phyloP scores from a whole-genome alignment of 2,329 filamentous ascomycete genomes.

The Bimuria novae-zelandiae region DNA sequence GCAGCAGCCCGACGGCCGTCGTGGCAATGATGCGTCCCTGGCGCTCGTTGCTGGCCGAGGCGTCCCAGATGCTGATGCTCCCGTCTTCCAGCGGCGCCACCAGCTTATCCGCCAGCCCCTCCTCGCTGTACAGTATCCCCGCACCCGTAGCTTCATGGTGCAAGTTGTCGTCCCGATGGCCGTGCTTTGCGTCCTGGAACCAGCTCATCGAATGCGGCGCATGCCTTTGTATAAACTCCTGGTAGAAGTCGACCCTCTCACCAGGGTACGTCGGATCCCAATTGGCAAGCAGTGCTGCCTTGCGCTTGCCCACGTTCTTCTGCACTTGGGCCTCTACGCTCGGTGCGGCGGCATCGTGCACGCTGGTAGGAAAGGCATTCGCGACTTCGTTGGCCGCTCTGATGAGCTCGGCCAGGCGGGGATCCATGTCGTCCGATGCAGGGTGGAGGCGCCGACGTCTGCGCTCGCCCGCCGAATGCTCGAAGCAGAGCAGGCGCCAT shows the following conservation, averaged over 20 bases:
- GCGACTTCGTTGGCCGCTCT: constrained; percentile 46
- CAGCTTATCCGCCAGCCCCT: constrained; percentile 62
- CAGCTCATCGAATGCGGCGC: constrained; percentile 75
- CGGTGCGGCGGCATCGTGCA: constrained; percentile 33
- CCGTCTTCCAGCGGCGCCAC: constrained; percentile 84
- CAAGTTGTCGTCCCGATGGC: constrained; percentile 49
- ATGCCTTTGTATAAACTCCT: constrained; percentile 84
- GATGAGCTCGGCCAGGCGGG: constrained; percentile 50
- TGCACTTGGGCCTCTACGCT: constrained; percentile 37
- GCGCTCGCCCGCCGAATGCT: constrained; percentile 68
- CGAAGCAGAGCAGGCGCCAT: constrained; percentile 78
- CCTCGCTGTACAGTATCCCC: constrained; percentile 64
- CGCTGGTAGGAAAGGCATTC: constrained; percentile 25
- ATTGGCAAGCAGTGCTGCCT: constrained; percentile 68
- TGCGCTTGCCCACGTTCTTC: constrained; percentile 45
- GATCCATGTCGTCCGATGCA: constrained; percentile 40
- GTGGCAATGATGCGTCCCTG: constrained; percentile 68
- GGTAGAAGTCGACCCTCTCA: constrained; percentile 81
- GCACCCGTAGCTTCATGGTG: constrained; percentile 73
- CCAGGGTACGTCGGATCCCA: constrained; percentile 80
- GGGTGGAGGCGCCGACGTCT: constrained; percentile 54
- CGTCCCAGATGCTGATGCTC: constrained; percentile 84
- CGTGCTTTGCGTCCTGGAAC: constrained; percentile 65
- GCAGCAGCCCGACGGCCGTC: constrained; percentile 70
- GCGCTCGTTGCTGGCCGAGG: constrained; percentile 55